Evolutionary conservation across 257 asterid species (phyloP).

Genomic region (Salvia rosmarinus): DNA sequence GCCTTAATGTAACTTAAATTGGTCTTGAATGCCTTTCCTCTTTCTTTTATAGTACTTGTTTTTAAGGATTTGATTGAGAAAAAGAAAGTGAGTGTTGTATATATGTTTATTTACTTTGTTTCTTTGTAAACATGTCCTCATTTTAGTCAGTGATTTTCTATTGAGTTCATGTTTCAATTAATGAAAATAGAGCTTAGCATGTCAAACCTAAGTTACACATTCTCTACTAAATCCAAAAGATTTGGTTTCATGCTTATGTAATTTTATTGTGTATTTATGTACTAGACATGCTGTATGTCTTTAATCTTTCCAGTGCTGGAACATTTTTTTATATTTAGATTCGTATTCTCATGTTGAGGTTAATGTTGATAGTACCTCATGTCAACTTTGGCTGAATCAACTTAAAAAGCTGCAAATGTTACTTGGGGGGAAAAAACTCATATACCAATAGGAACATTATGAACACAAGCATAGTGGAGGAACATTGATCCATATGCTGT

Average conservation of each 20-base stretch:
- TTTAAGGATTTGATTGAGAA: neutral
- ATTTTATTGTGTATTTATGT: neutral
- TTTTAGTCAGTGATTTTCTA: neutral
- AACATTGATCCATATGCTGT: neutral
- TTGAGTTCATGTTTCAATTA: neutral
- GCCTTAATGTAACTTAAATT: neutral
- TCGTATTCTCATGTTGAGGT: conserved; percentile 8
- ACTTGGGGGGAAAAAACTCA: neutral
- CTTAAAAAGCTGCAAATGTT: neutral
- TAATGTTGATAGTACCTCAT: neutral
- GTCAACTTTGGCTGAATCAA: neutral
- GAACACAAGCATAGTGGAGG: neutral
- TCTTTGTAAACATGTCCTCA: neutral
- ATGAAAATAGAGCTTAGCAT: neutral
- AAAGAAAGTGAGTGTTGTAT: neutral
- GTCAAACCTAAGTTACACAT: neutral
- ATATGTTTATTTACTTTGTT: neutral
- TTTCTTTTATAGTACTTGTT: neutral
- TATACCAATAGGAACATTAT: neutral
- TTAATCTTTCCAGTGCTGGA: neutral
- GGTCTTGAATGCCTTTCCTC: neutral
- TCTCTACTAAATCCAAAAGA: neutral
- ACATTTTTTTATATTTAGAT: neutral
- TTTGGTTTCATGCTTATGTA: neutral
- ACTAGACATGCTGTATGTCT: neutral